phyloP scores from a whole-genome alignment of 2,329 filamentous ascomycete genomes.

The Colletotrichum brevisporum region DNA sequence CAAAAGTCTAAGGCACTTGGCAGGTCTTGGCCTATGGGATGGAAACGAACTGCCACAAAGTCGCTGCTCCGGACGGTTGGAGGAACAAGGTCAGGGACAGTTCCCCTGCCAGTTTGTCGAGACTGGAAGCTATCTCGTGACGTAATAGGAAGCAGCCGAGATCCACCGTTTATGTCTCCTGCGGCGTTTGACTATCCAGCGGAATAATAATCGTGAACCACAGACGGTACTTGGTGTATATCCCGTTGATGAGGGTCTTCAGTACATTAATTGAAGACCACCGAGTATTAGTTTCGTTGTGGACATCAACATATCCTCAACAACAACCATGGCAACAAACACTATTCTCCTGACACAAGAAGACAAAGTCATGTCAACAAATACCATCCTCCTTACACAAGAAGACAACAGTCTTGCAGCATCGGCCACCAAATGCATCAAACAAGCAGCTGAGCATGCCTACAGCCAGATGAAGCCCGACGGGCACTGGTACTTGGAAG shows the following conservation, averaged over 20 bases:
- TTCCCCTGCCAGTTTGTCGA: not conserved
- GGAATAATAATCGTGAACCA: not conserved
- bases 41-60: not conserved
- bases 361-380: not conserved
- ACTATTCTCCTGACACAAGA: conserved; percentile 16
- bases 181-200: not conserved
- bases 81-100: not conserved
- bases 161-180: conserved; percentile 14
- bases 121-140: not conserved
- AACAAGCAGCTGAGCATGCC: conserved; percentile 18
- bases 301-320: not conserved
- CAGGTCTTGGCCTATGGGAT: conserved; percentile 1
- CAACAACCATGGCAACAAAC: conserved; percentile 4
- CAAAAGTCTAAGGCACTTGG: not conserved
- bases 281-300: not conserved
- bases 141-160: not conserved
- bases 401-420: conserved; percentile 6
- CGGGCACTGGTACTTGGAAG: conserved; percentile 27
- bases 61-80: too few species aligned
- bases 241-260: not conserved
- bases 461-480: conserved; percentile 28
- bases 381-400: conserved; percentile 14
- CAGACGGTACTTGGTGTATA: not conserved
- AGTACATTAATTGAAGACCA: not conserved
- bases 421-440: conserved; percentile 9